phyloP scores from a whole-genome alignment of 2,329 filamentous ascomycete species.

The Sporothrix phasma region DNA sequence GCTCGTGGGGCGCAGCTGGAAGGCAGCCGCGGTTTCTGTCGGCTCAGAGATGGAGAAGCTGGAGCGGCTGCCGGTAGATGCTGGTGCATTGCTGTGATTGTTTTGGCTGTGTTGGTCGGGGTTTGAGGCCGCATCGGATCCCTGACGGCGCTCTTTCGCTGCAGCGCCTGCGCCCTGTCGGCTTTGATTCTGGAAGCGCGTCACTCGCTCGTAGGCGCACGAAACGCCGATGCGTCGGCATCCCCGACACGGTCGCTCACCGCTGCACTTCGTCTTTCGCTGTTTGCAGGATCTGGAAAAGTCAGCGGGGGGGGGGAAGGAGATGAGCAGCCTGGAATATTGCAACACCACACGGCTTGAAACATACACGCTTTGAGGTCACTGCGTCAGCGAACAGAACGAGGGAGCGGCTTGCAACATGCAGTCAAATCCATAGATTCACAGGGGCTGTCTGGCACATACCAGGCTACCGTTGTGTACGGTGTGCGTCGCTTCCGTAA shows the following conservation, averaged over 20 bases:
- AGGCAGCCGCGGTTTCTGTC: background rate
- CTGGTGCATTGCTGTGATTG: too few species aligned
- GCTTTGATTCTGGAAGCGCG: background rate
- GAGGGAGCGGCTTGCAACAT: background rate
- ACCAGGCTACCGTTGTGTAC: constrained; percentile 6
- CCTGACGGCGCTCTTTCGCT: background rate
- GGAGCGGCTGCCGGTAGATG: background rate
- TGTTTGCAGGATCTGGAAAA: background rate
- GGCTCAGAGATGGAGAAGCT: background rate
- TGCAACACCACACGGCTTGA: background rate
- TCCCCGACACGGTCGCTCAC: background rate
- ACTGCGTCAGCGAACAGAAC: background rate
- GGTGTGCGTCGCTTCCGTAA: background rate
- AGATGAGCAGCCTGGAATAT: too few species aligned
- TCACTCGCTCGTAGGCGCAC: background rate
- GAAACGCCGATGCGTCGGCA: background rate
- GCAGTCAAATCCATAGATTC: too few species aligned
- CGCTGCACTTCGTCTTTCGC: background rate
- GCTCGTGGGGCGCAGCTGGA: background rate
- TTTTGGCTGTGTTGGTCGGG: too few species aligned
- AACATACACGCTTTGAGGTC: background rate
- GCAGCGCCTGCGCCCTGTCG: background rate
- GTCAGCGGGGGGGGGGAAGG: too few species aligned
- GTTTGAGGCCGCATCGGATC: background rate
- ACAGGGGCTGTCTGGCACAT: background rate